Evolutionary conservation across 2,329 filamentous ascomycete species (phyloP), one percentile per base, ranked within the genome.

Genomic region (Colletotrichum eleusines): DNA sequence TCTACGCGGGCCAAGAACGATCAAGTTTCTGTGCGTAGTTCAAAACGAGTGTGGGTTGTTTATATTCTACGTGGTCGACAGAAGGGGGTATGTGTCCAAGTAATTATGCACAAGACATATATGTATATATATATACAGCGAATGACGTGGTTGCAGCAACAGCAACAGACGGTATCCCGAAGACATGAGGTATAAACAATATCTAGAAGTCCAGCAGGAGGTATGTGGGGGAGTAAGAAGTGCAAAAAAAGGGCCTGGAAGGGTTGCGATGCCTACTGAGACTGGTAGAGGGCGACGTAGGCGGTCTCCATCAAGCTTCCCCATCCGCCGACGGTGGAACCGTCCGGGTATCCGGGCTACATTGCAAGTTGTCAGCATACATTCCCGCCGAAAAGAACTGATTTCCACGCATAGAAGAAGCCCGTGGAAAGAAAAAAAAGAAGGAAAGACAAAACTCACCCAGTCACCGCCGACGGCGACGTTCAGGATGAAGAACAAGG

Each of bases 381-480:
- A 46, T 60, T 23, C 23, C 3, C 31, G 40, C 31, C 11, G 0
- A 4, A 57, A 23, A 42, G 20, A 8, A 40, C 3, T 40, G 44
- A 50, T 12, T 5, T 20, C 40, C n/a, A 8, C 6, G 18, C 16
- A 20, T 8, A 18, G 6, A 42, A 20, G 6, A 5, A 20, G 6
- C n/a, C n/a, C n/a, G n/a, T n/a, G 6, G 23, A n/a, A 3, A n/a
- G 3, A n/a, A 23, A 12, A 42, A 46, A 11, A 16, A 23, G 5
- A 23, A 5, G 42, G 28, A 33, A 16, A 1, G 14, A 46, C 5
- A 40, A 44, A 20, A 77, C 79, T 77, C 74, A 80, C 81, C 81
- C 81, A 84, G 73, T 76, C 76, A 18, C 84, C 84, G 14, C 84
- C 84, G 51, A 86, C 83, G 23, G 84, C 84, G 26, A 86, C 81